Evolutionary conservation across 1,284 basidiomycete species (phyloP), one percentile per base, ranked within the genome.

Genomic region (Erythrobasidium hasegawianum): DNA sequence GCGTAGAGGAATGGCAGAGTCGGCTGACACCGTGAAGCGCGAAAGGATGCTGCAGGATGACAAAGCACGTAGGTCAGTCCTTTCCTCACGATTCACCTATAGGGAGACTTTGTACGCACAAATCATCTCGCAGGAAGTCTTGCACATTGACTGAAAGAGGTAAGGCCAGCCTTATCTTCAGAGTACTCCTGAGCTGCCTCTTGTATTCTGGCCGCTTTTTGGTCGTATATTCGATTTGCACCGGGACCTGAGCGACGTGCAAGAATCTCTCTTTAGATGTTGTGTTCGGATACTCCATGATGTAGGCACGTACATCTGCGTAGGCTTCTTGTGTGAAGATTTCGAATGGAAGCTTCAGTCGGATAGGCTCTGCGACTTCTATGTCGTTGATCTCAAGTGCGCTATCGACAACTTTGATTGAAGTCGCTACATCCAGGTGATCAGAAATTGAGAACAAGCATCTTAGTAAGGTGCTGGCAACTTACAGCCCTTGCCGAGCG

Each of bases 141-240:
- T 91, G 86, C 1, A 92, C 89, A 68, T 89, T 90, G 57, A 90
- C 86, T 11, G 86, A 82, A 52, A 92, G 80, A 1, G 89, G 89
- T n/a, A 91, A 79, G 0, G 84, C 81, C 1, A 85, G 84, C 9
- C 81, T 78, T 16, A 90, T 80, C 2, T 80, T 76, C 65, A 82
- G 81, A n/a, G 81, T 80, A 10, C 83, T 78, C 39, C 77, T 79
- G 24, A 89, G 73, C 8, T 75, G 81, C 38, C 89, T 81, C 20
- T 76, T 76, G 13, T 86, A 71, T 3, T 78, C 77, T 1, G 85
- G 81, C 59, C 87, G 83, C 0, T 78, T 71, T 10, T 72, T 72
- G 0, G 87, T 88, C 9, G 75, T 79, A 74, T 90, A 91, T 60
- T 85, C 83, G 9, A 85, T 81, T 22, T 80, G 79, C 41, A 85